A percentile compares a stretch with the other conserved stretches of the same genome.
Evolutionary conservation across 2,329 filamentous ascomycete genomes (phyloP).

Genomic region (Cyphellophora europaea): DNA sequence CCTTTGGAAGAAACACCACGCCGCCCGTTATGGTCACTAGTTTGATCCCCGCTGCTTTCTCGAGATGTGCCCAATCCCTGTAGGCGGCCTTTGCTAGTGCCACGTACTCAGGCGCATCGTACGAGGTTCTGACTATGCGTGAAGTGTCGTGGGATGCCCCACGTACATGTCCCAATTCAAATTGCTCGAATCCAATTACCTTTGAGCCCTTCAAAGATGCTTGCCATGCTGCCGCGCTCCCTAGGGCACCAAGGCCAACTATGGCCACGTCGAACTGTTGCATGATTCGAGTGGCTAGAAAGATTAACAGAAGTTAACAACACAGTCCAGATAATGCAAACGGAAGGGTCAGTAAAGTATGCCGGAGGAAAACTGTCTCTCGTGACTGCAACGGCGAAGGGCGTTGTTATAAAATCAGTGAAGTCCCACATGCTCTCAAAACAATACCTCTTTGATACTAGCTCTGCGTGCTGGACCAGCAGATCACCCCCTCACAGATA

Average conservation of each 20-base stretch:
- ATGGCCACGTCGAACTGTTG: slow-evolving; percentile 21
- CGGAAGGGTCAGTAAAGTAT: too few species aligned
- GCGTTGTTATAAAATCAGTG: too few species aligned
- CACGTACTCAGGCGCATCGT: slow-evolving; percentile 20
- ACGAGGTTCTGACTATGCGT: slow-evolving; percentile 22
- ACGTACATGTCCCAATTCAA: slow-evolving; percentile 21
- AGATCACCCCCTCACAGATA: too few species aligned
- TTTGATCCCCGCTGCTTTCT: slow-evolving; percentile 14
- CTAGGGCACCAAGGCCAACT: slow-evolving; percentile 21
- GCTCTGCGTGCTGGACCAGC: too few species aligned
- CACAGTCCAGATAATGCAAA: too few species aligned
- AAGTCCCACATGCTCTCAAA: too few species aligned
- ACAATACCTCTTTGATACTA: too few species aligned
- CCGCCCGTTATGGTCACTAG: slow-evolving; percentile 21
- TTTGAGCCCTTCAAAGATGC: slow-evolving; percentile 20
- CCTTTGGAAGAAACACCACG: slow-evolving; percentile 18
- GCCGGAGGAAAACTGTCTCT: too few species aligned
- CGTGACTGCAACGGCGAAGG: too few species aligned
- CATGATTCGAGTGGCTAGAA: too few species aligned
- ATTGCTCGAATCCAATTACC: slow-evolving; percentile 22
- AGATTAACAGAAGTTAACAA: too few species aligned
- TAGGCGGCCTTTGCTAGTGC: slow-evolving; percentile 35
- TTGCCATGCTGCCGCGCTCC: slow-evolving; percentile 22
- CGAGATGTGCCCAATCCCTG: slow-evolving; percentile 22
- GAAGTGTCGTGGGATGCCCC: slow-evolving; percentile 24